phyloP scores from a whole-genome alignment of 1,139 yeast species.

The Casaregolazyma suthepensis region DNA sequence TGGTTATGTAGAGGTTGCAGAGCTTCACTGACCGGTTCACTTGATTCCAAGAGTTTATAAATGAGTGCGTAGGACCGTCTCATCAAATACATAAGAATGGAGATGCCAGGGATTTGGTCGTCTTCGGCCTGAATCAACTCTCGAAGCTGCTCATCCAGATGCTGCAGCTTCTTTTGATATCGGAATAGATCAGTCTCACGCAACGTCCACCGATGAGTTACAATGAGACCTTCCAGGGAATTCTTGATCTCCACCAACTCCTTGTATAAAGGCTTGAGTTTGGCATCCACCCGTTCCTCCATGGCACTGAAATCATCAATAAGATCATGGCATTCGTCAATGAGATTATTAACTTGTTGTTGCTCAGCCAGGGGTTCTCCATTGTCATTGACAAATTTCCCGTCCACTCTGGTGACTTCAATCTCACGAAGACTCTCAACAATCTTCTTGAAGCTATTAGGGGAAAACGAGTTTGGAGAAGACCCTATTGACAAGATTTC shows the following conservation, averaged over 20 bases:
- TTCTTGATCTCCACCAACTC: constrained; percentile 58
- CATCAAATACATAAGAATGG: constrained; percentile 67
- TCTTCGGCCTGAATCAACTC: constrained; percentile 21
- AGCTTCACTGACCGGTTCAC: constrained; percentile 93
- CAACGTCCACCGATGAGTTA: constrained; percentile 94
- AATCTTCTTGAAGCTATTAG: constrained; percentile 32
- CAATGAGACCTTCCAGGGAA: constrained; percentile 69
- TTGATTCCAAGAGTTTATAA: constrained; percentile 79
- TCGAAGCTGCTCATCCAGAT: constrained; percentile 64
- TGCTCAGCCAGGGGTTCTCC: constrained; percentile 41
- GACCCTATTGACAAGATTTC: constrained; percentile 47
- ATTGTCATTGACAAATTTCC: constrained; percentile 39
- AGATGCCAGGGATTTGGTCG: constrained; percentile 41
- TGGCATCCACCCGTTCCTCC: constrained; percentile 45
- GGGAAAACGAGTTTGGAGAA: constrained; percentile 18
- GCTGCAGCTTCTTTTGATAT: constrained; percentile 67
- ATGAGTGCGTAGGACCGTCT: constrained; percentile 87
- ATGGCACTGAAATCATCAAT: constrained; percentile 58
- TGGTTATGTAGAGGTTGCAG: constrained; percentile 91
- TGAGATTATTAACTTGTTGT: constrained; percentile 40
- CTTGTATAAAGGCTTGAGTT: constrained; percentile 46
- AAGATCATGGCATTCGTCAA: constrained; percentile 77
- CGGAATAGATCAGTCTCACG: constrained; percentile 88
- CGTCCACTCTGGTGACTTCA: constrained; percentile 40
- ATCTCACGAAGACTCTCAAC: constrained; percentile 38